Base-by-base conservation (phyloP, 2,329 filamentous ascomycete genomes). In the Periconia sp. region DNA sequence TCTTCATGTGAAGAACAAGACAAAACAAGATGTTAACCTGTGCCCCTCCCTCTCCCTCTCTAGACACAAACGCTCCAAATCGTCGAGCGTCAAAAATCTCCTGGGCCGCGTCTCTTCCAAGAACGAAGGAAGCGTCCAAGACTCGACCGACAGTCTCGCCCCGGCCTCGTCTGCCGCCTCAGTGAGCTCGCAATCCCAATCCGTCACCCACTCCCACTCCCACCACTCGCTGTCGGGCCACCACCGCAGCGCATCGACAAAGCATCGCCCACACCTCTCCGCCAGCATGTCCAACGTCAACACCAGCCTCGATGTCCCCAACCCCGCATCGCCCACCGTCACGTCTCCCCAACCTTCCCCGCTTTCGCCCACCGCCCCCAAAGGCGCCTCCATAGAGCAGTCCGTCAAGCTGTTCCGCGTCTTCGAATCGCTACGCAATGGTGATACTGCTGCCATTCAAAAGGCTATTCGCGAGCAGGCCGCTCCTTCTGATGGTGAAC, bases 321-420 rank as follows among this genome's bases (percentile, higher is more conserved):
- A 19, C 18, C 18, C 43, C 43, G 43, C 23, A 2, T 45, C 43
- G 43, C 42, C 42, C 8, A 45, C 17, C n/a, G 20, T 61, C 66
- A 42, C 33, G 63, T 3, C 63, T 64, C 9, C 55, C 68, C 23
- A 57, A 48, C 41, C 55, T 18, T 59, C 65, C 14, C 68, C 68
- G 30, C 54, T 58, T 19, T 71, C 64, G 33, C 69, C 69, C 18
- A 65, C 60, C 43, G 11, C 11, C 11, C 50, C 61, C 49, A 74
- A 76, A 57, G 70, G 71, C 45, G 72, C 75, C 1, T 78, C 77
- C 3, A 89, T 99, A 54, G 92, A 99, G 71, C 92, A 96, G 74
- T 97, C 93, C 0, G 91, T 99, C 49, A 86, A 89, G 69, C 92
- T 96, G 61, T 99, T 99, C 75, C 87, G 92, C 61, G 85, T 97